Conservation (phyloP, 2,329 filamentous ascomycete genomes). For the Thelonectria blattea region DNA sequence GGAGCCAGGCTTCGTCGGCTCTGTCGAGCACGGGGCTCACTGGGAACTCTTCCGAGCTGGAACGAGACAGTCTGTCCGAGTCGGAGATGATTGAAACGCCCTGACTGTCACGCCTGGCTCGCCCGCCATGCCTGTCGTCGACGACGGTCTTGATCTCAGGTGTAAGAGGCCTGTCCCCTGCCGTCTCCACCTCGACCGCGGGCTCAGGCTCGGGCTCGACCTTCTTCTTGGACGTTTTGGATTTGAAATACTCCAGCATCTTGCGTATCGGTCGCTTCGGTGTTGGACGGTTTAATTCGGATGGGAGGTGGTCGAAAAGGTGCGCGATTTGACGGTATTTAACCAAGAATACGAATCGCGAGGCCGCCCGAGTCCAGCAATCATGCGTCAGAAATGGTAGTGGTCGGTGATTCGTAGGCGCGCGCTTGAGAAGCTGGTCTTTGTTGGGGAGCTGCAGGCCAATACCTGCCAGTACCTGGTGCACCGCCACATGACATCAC, state of each 20-base stretch:
- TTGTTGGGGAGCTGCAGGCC: constrained; percentile 25
- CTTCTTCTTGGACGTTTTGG: constrained; percentile 68
- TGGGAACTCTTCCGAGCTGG: constrained; percentile 35
- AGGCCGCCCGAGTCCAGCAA: constrained; percentile 28
- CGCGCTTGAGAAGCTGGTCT: constrained; percentile 35
- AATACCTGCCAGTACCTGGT: constrained; percentile 14
- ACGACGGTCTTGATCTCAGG: constrained; percentile 25
- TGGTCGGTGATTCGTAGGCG: constrained; percentile 25
- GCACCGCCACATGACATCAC: constrained; percentile 42
- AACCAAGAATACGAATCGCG: constrained; percentile 23
- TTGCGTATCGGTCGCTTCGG: constrained; percentile 12
- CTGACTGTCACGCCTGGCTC: constrained; percentile 5
- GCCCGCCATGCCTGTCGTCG: constrained; percentile 22
- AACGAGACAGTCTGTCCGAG: constrained; percentile 33
- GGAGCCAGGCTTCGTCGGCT: constrained; percentile 65
- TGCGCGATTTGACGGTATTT: constrained; percentile 8
- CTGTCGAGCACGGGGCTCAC: constrained; percentile 57
- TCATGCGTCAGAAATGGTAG: constrained; percentile 12
- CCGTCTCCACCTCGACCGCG: constrained; percentile 23
- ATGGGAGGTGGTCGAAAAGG: neutral
- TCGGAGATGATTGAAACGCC: neutral
- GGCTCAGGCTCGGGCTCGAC: constrained; percentile 59
- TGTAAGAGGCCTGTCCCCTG: constrained; percentile 22
- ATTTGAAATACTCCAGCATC: constrained; percentile 69
- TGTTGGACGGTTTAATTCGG: neutral